A percentile compares a stretch with the other conserved stretches of the same genome.
Conservation (phyloP, 2,329 filamentous ascomycete genomes). For the Arthroderma uncinatum region DNA sequence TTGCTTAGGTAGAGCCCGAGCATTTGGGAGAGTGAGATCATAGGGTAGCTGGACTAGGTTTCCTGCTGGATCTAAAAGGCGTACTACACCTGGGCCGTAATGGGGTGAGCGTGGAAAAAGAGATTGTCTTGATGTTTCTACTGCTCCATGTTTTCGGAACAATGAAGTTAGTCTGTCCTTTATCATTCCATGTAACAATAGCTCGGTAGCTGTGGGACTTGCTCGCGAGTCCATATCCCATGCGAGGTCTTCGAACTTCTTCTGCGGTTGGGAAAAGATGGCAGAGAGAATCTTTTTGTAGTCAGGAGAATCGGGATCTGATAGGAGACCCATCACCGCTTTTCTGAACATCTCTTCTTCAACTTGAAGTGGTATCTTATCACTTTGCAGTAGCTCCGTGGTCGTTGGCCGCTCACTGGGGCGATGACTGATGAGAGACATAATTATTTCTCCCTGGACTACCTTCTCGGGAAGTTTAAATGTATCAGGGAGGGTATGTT, state of each 20-base stretch:
- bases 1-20: conserved; percentile 63
- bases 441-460: conserved; percentile 64
- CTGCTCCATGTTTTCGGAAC: conserved; percentile 79
- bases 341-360: conserved; percentile 84
- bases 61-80: conserved; percentile 69
- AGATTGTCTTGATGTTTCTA: conserved; percentile 63
- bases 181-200: conserved; percentile 61
- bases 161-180: conserved; percentile 64
- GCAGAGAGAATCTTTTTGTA: conserved; percentile 83
- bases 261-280: conserved; percentile 64
- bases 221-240: conserved; percentile 59
- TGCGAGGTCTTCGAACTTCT: conserved; percentile 67
- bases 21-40: conserved; percentile 81
- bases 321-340: conserved; percentile 62
- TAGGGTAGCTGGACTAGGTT: conserved; percentile 90
- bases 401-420: conserved; percentile 75
- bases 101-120: conserved; percentile 74
- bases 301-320: conserved; percentile 73
- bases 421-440: conserved; percentile 68
- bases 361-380: conserved; percentile 79
- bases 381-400: conserved; percentile 68
- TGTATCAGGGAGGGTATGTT: conserved; percentile 58
- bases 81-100: conserved; percentile 63
- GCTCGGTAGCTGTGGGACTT: conserved; percentile 38
- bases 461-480: conserved; percentile 59